Base-by-base conservation (phyloP, 2,329 filamentous ascomycete species). In the Penicillium sclerotigenum region DNA sequence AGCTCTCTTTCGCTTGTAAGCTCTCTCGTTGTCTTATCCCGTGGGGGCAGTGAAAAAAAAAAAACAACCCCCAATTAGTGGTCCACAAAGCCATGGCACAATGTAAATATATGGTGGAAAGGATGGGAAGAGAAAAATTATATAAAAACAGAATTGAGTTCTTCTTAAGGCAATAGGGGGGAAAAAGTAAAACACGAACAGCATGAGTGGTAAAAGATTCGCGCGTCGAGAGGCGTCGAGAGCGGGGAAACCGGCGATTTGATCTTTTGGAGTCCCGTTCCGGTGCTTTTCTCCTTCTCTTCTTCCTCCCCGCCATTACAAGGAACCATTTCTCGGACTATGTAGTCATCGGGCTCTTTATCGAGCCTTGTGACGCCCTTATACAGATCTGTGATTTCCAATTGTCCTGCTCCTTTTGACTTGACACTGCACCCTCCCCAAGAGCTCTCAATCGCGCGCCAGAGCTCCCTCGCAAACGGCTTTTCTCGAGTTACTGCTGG, bases 311-410 rank as follows among this genome's bases (percentile, higher is more conserved):
- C 64, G 57, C 62, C 67, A 72, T 61, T 67, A 51, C 70, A 66
- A 67, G 62, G 45, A 54, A 34, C 42, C 61, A 60, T 68, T 65
- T 68, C 64, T 58, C 68, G 61, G 67, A 74, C 69, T 75, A 75
- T 75, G 73, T 75, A 74, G 73, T 68, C 69, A 61, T 68, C 63
- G 63, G 64, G 67, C 67, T 68, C 62, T 67, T 56, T 47, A 60
- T 63, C 59, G 66, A 68, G 66, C 70, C 71, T 61, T 58, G 64
- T 62, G 67, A 67, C 63, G 60, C 59, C 61, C 54, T 67, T 57
- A 59, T 60, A 57, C 56, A 55, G 42, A 63, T 67, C 54, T 65
- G 59, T 56, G 60, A 64, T 65, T 65, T 57, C 52, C 65, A 66
- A 70, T 68, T 70, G 68, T 67, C 61, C 56, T 59, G 31, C 58